These are phyloP conservation scores for Chamaenerion angustifolium DNA, from an alignment of 345 rosid species.

Conservation along the genomic window DNA sequence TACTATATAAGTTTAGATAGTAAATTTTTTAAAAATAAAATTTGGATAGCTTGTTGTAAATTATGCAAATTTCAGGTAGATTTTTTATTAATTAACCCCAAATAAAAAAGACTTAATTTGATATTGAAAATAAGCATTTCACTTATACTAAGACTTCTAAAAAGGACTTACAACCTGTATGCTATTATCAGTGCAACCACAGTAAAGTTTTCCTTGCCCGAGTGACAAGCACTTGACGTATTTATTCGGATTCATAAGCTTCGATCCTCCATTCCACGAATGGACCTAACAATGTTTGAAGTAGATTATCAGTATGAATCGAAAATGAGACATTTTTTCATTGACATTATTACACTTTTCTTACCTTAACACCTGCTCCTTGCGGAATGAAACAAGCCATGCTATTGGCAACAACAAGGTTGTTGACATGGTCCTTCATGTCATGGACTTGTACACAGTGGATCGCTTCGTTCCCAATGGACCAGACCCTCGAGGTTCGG, in stretches of 20 bases:
- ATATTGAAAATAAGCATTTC: no score
- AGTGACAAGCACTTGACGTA: conserved; percentile 39
- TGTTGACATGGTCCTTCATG: conserved; percentile 51
- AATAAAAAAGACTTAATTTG: no score
- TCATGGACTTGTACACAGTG: conserved; percentile 44
- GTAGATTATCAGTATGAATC: not conserved
- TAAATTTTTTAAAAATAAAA: no score
- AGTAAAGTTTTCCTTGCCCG: conserved; percentile 43
- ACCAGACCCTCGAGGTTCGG: conserved; percentile 51
- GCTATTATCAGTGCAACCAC: conserved; percentile 59
- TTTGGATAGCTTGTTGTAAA: no score
- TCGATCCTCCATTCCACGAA: conserved; percentile 51
- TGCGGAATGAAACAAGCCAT: conserved; percentile 51
- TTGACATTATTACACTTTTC: no score
- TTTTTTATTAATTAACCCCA: no score
- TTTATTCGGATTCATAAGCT: conserved; percentile 31
- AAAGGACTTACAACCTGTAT: no score
- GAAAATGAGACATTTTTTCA: not conserved
- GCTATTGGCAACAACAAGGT: conserved; percentile 33
- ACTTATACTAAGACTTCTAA: no score
- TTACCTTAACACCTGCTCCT: conserved; percentile 63
- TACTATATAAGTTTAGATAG: no score
- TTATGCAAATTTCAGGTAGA: no score
- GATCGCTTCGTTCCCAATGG: conserved; percentile 23
- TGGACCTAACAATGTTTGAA: conserved; percentile 22